These are phyloP conservation scores for Penicillium occitanis DNA, from an alignment of 2,329 filamentous ascomycete genomes.

Conservation along the genomic window DNA sequence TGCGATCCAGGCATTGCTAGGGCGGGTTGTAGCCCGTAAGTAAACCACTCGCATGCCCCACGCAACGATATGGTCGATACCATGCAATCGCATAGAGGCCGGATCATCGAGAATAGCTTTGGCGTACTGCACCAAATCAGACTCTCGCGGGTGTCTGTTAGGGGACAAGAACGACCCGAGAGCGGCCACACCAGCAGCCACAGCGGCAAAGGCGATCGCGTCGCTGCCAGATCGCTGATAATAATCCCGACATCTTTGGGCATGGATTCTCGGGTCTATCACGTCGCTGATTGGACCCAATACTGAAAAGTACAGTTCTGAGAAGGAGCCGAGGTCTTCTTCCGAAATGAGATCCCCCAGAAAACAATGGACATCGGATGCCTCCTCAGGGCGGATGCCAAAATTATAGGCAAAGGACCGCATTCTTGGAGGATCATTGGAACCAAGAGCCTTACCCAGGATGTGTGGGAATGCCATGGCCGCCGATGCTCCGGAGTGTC, in stretches of 20 bases:
- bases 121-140: conserved; percentile 33
- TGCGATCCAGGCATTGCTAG: conserved; percentile 34
- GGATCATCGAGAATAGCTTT: conserved; percentile 36
- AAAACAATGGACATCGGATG: conserved; percentile 27
- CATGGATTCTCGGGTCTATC: conserved; percentile 29
- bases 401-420: conserved; percentile 34
- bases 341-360: conserved; percentile 30
- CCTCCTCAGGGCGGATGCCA: conserved; percentile 33
- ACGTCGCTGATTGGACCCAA: conserved; percentile 28
- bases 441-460: conserved; percentile 30
- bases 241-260: conserved; percentile 32
- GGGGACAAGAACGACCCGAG: conserved; percentile 33
- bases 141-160: conserved; percentile 28
- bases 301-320: conserved; percentile 27
- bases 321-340: conserved; percentile 28
- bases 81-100: conserved; percentile 28
- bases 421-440: conserved; percentile 29
- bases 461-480: conserved; percentile 35
- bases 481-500: conserved; percentile 32
- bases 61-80: conserved; percentile 32
- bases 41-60: conserved; percentile 34
- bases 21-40: conserved; percentile 33
- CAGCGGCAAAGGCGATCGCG: conserved; percentile 28
- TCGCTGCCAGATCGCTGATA: conserved; percentile 25
- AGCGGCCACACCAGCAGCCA: conserved; percentile 32